Evolutionary conservation across 331 rosid species (phyloP).

Genomic region (Dryas integrifolia): DNA sequence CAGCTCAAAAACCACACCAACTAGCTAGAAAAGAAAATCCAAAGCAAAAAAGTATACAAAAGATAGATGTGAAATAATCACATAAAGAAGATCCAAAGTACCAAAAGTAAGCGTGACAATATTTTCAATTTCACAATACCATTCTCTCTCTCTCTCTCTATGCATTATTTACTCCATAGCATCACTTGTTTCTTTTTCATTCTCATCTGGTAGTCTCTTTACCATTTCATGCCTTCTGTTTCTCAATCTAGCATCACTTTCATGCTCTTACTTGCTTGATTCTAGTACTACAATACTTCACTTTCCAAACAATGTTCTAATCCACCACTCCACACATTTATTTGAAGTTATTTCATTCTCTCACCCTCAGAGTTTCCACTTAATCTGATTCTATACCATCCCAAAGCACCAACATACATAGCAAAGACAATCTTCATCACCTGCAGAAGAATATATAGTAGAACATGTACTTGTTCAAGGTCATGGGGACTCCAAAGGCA

Average conservation of each 20-base stretch:
- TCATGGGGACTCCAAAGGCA: slow-evolving; percentile 31
- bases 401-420: too few species aligned
- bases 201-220: background rate
- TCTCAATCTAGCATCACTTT: background rate
- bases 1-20: slow-evolving; percentile 46
- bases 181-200: slow-evolving; percentile 2
- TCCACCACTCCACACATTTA: background rate
- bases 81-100: slow-evolving; percentile 37
- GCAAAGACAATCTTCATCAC: too few species aligned
- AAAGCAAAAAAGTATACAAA: slow-evolving; percentile 26
- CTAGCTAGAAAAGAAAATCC: slow-evolving; percentile 11
- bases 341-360: background rate
- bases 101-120: slow-evolving; percentile 4
- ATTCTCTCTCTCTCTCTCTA: background rate
- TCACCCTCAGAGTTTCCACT: background rate
- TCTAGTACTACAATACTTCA: background rate
- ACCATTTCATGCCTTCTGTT: slow-evolving; percentile 7
- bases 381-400: too few species aligned
- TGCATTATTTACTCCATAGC: background rate
- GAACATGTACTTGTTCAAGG: slow-evolving; percentile 13
- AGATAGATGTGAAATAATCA: slow-evolving; percentile 29
- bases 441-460: too few species aligned
- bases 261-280: background rate
- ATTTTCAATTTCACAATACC: background rate
- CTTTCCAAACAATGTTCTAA: too few species aligned